phyloP scores from a whole-genome alignment of 169 alveolate species.

The Eimeria maxima region DNA sequence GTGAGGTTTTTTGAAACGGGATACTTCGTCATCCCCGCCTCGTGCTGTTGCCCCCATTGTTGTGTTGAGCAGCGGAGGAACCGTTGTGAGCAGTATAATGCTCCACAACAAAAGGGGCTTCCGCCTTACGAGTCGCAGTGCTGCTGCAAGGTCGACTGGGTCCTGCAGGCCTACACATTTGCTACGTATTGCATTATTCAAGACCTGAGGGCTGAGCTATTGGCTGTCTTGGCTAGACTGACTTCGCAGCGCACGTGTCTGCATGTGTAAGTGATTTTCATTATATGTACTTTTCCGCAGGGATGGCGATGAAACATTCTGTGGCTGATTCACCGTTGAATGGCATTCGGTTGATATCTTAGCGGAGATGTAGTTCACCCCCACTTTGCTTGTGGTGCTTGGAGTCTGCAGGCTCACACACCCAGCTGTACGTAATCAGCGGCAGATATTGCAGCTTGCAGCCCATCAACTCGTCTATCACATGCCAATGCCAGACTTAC shows the following conservation, averaged over 20 bases:
- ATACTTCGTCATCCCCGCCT: constrained; percentile 37
- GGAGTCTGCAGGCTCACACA: constrained; percentile 41
- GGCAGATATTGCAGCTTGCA: constrained; percentile 68
- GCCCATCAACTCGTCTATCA: constrained; percentile 66
- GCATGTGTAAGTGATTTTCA: constrained; percentile 21
- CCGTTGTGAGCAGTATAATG: not conserved
- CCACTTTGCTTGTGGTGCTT: not conserved
- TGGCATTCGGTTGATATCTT: not conserved
- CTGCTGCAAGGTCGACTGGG: constrained; percentile 75
- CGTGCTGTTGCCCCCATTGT: constrained; percentile 61
- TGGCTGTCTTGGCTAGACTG: constrained; percentile 60
- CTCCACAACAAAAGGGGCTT: constrained; percentile 29
- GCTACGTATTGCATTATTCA: constrained; percentile 64
- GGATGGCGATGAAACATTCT: not conserved
- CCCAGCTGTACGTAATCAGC: constrained; percentile 73
- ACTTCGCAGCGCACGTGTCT: constrained; percentile 71
- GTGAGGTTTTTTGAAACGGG: constrained; percentile 58
- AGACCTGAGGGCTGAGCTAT: constrained; percentile 37
- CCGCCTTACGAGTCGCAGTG: constrained; percentile 56
- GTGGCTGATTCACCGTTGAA: too few relatives aligned
- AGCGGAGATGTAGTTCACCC: not conserved
- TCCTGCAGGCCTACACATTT: constrained; percentile 69
- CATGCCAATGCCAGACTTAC: constrained; percentile 61
- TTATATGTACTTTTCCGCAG: not conserved
- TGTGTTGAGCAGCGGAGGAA: constrained; percentile 17